Conservation (phyloP, 192 early-diverging fungal genomes). For the Coemansia sp. region DNA sequence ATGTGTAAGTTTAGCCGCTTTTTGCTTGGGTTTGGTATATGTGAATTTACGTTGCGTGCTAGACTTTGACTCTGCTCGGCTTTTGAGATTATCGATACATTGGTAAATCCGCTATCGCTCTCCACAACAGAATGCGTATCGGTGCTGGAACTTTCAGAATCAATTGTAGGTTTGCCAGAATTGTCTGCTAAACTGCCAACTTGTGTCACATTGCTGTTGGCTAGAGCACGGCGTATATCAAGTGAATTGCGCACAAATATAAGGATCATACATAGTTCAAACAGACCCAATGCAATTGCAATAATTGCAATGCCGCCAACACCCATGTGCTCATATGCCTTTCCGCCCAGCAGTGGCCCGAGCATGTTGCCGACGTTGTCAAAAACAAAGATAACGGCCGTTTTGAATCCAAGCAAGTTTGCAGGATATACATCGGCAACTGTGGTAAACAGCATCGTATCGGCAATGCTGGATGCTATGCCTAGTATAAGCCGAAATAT, state of each 20-base stretch:
- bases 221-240: slow-evolving; percentile 23
- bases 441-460: slow-evolving; percentile 50
- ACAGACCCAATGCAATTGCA: slow-evolving; percentile 31
- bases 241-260: slow-evolving; percentile 50
- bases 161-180: slow-evolving; percentile 9
- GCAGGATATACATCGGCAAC: slow-evolving; percentile 53
- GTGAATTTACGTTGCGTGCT: no score
- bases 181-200: not conserved
- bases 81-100: not conserved
- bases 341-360: slow-evolving; percentile 44
- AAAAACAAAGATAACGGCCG: slow-evolving; percentile 48
- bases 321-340: slow-evolving; percentile 46
- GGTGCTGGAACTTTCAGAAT: not conserved
- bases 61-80: not conserved
- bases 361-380: slow-evolving; percentile 54
- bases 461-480: slow-evolving; percentile 42
- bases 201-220: not conserved
- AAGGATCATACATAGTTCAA: slow-evolving; percentile 28
- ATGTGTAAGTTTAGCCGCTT: slow-evolving; percentile 5
- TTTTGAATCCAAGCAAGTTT: slow-evolving; percentile 43
- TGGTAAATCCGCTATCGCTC: not conserved
- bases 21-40: not conserved
- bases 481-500: slow-evolving; percentile 42
- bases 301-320: slow-evolving; percentile 44
- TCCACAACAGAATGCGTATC: not conserved